Conservation (phyloP, 192 early-diverging fungal species). For the Coemansia sp. region DNA sequence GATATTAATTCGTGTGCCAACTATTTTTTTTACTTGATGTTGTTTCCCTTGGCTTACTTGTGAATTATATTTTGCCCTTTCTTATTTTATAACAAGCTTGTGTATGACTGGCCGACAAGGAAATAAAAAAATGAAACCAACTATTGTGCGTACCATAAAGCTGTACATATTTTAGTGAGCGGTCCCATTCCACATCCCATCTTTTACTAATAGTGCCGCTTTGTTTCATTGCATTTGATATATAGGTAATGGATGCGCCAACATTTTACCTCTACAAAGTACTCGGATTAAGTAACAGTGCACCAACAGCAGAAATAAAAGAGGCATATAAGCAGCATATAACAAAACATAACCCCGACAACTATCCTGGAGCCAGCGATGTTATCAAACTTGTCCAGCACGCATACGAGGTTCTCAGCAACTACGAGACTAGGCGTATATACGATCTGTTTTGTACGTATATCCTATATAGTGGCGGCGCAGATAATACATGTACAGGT, state of each 20-base stretch:
- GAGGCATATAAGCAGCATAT: conserved; percentile 32
- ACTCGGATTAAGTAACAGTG: conserved; percentile 21
- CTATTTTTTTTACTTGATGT: background rate
- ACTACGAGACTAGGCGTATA: conserved; percentile 22
- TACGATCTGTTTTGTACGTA: conserved; percentile 32
- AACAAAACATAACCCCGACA: conserved; percentile 35
- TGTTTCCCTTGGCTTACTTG: background rate
- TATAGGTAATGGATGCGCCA: conserved; percentile 5
- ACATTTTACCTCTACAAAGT: conserved; percentile 35
- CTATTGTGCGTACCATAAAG: conserved; percentile 1
- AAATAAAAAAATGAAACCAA: background rate
- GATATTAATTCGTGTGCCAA: background rate
- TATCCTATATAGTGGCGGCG: conserved; percentile 18
- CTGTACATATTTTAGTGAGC: background rate
- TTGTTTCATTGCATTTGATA: background rate
- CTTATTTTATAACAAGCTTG: background rate
- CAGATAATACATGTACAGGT: background rate
- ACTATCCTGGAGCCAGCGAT: conserved; percentile 34
- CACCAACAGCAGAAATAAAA: conserved; percentile 19
- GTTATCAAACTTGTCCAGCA: conserved; percentile 30
- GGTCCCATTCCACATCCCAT: background rate
- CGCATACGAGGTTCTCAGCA: conserved; percentile 28
- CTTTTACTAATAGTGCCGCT: background rate
- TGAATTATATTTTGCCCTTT: background rate
- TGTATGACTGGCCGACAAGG: background rate